Conservation (phyloP, 345 rosid species). For the Isatis tinctoria region DNA sequence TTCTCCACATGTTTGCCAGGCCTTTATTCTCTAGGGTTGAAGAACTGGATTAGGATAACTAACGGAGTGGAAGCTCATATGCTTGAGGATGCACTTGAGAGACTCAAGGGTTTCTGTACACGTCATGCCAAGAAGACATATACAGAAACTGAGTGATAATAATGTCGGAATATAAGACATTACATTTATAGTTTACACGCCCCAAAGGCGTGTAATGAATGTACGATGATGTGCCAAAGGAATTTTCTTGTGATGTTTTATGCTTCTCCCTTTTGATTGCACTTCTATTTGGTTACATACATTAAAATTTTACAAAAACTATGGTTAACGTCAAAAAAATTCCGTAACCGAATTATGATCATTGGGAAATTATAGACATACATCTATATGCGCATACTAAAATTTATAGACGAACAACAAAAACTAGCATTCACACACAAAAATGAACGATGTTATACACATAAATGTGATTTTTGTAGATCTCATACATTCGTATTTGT, state of each 20-base stretch:
- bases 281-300: neutral
- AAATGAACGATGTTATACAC: neutral
- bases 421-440: neutral
- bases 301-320: no score
- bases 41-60: constrained; percentile 67
- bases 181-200: neutral
- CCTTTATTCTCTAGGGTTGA: constrained; percentile 58
- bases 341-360: no score
- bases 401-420: neutral
- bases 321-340: no score
- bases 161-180: neutral
- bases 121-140: constrained; percentile 56
- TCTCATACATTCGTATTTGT: neutral
- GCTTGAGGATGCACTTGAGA: constrained; percentile 63
- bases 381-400: neutral
- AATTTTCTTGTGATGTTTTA: neutral
- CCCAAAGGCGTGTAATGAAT: neutral
- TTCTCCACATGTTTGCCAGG: no score
- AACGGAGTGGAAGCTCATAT: constrained; percentile 52
- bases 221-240: neutral
- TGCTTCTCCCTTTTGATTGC: neutral
- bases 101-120: constrained; percentile 53
- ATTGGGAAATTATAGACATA: no score
- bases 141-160: constrained; percentile 12
- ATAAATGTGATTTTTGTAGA: neutral